phyloP scores from a whole-genome alignment of 192 early-diverging fungal genomes.

The Backusella westeae region DNA sequence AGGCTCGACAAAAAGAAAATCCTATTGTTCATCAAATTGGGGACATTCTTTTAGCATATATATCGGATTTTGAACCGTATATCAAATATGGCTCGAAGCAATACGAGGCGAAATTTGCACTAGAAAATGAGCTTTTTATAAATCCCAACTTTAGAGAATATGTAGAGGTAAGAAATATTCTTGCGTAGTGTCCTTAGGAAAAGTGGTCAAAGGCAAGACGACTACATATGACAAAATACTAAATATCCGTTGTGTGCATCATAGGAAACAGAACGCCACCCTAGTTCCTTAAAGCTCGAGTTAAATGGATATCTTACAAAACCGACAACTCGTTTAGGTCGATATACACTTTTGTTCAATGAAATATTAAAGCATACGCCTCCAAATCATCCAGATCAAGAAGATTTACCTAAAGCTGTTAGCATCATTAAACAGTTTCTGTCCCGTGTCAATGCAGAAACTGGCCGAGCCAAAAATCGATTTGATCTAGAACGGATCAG shows the following conservation, averaged over 20 bases:
- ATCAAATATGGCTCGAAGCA: conserved; percentile 87
- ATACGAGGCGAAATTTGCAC: conserved; percentile 75
- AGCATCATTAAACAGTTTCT: conserved; percentile 73
- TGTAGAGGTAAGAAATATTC: conserved; percentile 52
- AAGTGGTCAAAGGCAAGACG: conserved; percentile 11
- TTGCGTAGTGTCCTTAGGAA: conserved; percentile 27
- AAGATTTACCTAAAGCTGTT: conserved; percentile 68
- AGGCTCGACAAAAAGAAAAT: conserved; percentile 54
- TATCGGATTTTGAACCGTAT: conserved; percentile 67
- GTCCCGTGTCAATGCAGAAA: conserved; percentile 79
- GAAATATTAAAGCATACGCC: conserved; percentile 82
- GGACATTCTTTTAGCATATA: conserved; percentile 63
- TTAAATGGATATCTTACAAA: conserved; percentile 85
- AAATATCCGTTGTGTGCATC: neutral
- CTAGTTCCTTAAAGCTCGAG: conserved; percentile 77
- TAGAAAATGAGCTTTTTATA: conserved; percentile 73
- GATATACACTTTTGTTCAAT: conserved; percentile 82
- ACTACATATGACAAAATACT: neutral
- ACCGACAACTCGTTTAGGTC: conserved; percentile 84
- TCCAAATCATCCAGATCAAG: conserved; percentile 73
- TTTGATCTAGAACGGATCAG: conserved; percentile 78
- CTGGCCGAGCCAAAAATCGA: conserved; percentile 85
- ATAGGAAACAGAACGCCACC: conserved; percentile 69
- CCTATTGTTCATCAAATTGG: conserved; percentile 70
- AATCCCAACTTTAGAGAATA: conserved; percentile 73